Conservation (phyloP, 106 monocot genomes). For the Dioscorea alata region DNA sequence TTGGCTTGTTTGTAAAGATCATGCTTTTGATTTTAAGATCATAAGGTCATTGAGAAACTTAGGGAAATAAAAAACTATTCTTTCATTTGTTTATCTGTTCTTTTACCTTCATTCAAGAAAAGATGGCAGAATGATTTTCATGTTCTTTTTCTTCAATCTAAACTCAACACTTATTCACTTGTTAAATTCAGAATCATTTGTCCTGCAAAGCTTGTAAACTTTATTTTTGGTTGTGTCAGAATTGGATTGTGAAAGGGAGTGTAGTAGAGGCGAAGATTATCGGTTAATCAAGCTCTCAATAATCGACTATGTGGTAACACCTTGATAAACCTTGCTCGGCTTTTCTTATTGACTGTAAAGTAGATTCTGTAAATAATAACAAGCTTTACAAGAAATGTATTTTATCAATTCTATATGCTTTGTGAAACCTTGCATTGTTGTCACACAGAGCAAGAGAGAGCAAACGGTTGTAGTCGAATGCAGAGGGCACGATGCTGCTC, state of each 20-base stretch:
- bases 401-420: neutral
- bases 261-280: conserved; percentile 95
- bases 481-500: conserved; percentile 93
- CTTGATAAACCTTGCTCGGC: neutral
- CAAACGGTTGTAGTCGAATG: conserved; percentile 72
- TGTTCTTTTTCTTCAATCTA: no score
- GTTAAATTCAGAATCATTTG: no score
- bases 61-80: no score
- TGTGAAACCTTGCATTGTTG: conserved; percentile 7
- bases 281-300: conserved; percentile 91
- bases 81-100: no score
- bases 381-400: neutral
- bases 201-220: no score
- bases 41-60: no score
- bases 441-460: conserved; percentile 76
- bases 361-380: no score
- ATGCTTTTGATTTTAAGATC: no score
- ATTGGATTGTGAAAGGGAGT: conserved; percentile 84
- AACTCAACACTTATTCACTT: no score
- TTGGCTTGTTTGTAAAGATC: no score
- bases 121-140: no score
- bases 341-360: neutral
- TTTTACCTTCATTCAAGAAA: no score
- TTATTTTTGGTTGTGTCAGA: conserved; percentile 20
- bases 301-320: conserved; percentile 75